Base-by-base conservation (phyloP, 331 rosid genomes). In the Phaseolus coccineus region DNA sequence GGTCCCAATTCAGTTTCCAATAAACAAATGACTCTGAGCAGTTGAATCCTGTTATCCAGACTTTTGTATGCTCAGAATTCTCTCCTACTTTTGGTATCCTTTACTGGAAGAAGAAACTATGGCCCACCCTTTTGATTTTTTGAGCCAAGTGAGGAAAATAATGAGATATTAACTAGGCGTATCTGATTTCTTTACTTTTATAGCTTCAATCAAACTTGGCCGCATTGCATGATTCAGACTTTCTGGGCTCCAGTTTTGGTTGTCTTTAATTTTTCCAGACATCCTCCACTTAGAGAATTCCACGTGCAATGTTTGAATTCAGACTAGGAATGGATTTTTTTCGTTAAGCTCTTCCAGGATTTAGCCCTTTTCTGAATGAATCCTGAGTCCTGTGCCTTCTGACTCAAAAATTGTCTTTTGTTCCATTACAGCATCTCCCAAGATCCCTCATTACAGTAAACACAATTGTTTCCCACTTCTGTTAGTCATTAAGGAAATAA, bases 231-330 rank as follows among this genome's bases (percentile, higher is more conserved):
- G 51, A 65, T 22, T 11, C 14, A 65, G 2, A 8, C 6, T 22
- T 65, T 67, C 68, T 10, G 30, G 58, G 81, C 19, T 76, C 40
- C 66, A 48, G 8, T 57, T 37, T 51, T n/a, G 5, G 8, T 51
- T 40, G 53, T 40, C n/a, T 10, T 66, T 42, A 14, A 15, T 73
- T 48, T 63, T 14, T 30, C 66, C 61, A 27, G 79, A 27, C 48
- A 5, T 64, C 39, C 14, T 35, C 50, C 68, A 7, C 9, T 28
- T 46, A 77, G 70, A 65, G 48, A 62, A 64, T 62, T 62, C 25
- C 44, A 62, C 44, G 8, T 40, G 77, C 79, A 77, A 78, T 69
- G 81, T 71, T 78, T 81, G 89, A 87, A 77, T 81, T 82, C 82
- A 79, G 76, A 50, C 19, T 64, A 78, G 53, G 80, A 69, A n/a